Evolutionary conservation across 306 rosid genomes (phyloP).

Genomic region (Trifolium dubium): DNA sequence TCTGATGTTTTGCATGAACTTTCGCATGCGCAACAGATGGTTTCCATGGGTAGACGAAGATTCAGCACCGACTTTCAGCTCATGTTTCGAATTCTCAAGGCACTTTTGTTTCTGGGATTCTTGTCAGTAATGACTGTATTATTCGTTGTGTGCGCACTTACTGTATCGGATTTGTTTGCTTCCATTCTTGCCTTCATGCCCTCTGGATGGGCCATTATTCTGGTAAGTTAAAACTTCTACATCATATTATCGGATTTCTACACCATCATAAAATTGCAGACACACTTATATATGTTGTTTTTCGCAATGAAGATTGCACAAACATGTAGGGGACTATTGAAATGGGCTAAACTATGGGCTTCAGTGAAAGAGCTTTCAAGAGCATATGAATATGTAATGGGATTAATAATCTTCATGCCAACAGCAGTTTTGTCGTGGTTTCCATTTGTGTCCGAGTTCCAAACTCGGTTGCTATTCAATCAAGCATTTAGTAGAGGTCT

Average conservation of each 20-base stretch:
- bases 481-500: constrained; percentile 98
- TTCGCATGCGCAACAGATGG: constrained; percentile 62
- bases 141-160: constrained; percentile 84
- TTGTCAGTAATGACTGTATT: constrained; percentile 87
- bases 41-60: constrained; percentile 89
- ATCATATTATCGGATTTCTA: not conserved
- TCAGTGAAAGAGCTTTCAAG: constrained; percentile 82
- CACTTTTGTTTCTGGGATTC: constrained; percentile 89
- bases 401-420: constrained; percentile 80
- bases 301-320: constrained; percentile 68
- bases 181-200: constrained; percentile 90
- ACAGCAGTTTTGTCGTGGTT: constrained; percentile 86
- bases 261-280: too few relatives aligned
- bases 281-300: too few relatives aligned
- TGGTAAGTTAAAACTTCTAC: constrained; percentile 57
- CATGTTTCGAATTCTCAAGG: constrained; percentile 90
- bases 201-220: constrained; percentile 90
- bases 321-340: constrained; percentile 67
- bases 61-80: constrained; percentile 92
- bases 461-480: constrained; percentile 89
- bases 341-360: constrained; percentile 71
- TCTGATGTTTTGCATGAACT: too few relatives aligned
- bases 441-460: constrained; percentile 90
- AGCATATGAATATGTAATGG: constrained; percentile 91
- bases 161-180: constrained; percentile 84